Percentiles rank a stretch among this genome's conserved stretches.
Evolutionary conservation across 2,329 filamentous ascomycete genomes (phyloP).

Genomic region (Sarocladium kiliense): DNA sequence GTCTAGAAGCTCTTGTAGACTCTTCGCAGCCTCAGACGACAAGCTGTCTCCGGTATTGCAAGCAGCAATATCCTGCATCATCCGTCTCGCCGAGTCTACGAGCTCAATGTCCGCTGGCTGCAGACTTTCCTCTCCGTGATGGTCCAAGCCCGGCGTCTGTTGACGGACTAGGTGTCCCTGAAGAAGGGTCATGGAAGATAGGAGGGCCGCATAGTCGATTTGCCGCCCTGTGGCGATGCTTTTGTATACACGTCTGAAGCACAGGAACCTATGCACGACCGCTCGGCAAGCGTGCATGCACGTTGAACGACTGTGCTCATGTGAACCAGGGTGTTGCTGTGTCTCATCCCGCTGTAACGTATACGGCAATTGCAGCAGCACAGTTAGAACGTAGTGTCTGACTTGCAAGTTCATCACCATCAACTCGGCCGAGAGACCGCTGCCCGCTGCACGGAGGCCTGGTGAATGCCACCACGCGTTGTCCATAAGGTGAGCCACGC

Average conservation of each 20-base stretch:
- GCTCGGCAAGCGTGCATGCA: constrained; percentile 46
- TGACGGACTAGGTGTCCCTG: neutral
- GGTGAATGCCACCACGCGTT: constrained; percentile 40
- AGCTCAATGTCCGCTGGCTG: neutral
- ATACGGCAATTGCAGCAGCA: constrained; percentile 50
- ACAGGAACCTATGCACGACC: constrained; percentile 41
- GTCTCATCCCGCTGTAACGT: constrained; percentile 38
- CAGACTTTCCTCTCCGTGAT: neutral
- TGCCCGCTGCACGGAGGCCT: constrained; percentile 8
- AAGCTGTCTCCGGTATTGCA: neutral
- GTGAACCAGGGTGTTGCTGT: constrained; percentile 31
- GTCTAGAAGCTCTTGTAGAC: neutral
- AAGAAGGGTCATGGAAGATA: neutral
- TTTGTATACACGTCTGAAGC: constrained; percentile 29
- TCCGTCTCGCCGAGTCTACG: neutral
- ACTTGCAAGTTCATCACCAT: constrained; percentile 41
- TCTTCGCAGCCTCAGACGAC: neutral
- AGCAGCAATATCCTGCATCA: neutral
- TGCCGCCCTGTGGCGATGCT: neutral
- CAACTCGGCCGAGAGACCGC: constrained; percentile 15
- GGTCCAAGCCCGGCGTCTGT: neutral
- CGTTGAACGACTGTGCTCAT: constrained; percentile 37
- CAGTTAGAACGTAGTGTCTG: constrained; percentile 43
- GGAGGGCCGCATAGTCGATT: neutral
- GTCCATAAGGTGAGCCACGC: constrained; percentile 34